phyloP scores from a whole-genome alignment of 2,329 filamentous ascomycete genomes.

The Grosmannia huntii region DNA sequence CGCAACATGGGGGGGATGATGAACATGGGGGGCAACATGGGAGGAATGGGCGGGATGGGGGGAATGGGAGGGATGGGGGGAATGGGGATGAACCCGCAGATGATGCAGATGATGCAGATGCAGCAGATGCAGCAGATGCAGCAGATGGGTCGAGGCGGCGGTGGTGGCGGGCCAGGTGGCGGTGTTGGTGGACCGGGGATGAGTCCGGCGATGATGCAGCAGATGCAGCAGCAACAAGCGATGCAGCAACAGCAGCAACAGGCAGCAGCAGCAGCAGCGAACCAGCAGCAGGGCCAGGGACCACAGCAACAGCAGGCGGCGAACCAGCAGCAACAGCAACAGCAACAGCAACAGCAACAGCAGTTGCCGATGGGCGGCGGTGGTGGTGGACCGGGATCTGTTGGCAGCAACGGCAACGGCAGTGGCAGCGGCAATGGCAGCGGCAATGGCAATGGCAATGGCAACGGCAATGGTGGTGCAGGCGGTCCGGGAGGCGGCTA shows the following conservation, averaged over 20 bases:
- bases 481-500: constrained; percentile 18
- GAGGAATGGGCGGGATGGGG: constrained; percentile 30
- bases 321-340: constrained; percentile 6
- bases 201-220: constrained; percentile 42
- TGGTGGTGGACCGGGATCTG: constrained; percentile 8
- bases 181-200: constrained; percentile 31
- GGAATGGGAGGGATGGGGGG: constrained; percentile 9
- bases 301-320: not conserved
- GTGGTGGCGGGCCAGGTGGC: constrained; percentile 14
- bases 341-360: constrained; percentile 12
- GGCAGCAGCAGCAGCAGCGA: not conserved
- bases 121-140: constrained; percentile 41
- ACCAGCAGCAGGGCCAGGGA: not conserved
- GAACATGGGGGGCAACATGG: constrained; percentile 32
- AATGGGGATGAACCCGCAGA: constrained; percentile 52
- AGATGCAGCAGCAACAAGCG: constrained; percentile 15
- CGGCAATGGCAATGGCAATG: constrained; percentile 9
- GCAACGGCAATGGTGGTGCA: constrained; percentile 9
- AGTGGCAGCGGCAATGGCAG: constrained; percentile 12
- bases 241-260: constrained; percentile 24
- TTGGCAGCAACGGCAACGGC: constrained; percentile 6
- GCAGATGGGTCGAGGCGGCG: constrained; percentile 25
- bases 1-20: constrained; percentile 44
- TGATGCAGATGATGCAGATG: constrained; percentile 68
- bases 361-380: constrained; percentile 14